A percentile compares a stretch with the other conserved stretches of the same genome.
Evolutionary conservation across 352 stramenopile species (phyloP).

Genomic region (Phytopythium aichiense): DNA sequence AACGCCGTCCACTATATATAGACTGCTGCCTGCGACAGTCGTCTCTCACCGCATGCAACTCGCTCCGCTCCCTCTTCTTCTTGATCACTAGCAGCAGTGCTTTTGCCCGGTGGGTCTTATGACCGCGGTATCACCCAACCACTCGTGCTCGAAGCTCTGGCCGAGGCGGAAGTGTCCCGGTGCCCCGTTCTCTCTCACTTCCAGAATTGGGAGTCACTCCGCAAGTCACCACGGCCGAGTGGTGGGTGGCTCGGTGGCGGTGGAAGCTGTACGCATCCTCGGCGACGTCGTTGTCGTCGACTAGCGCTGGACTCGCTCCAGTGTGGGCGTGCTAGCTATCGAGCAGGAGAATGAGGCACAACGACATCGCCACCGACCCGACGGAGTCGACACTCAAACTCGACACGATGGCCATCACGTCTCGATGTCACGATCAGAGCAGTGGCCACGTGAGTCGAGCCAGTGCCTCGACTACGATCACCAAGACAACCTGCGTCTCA

Average conservation of each 20-base stretch:
- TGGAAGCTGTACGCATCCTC: not conserved
- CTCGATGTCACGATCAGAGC: not conserved
- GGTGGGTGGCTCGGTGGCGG: not conserved
- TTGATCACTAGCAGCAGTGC: not conserved
- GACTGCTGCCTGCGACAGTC: not conserved
- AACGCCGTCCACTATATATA: not conserved
- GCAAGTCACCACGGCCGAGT: not conserved
- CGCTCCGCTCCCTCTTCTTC: not conserved
- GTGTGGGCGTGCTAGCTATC: not conserved
- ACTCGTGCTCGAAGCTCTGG: not conserved
- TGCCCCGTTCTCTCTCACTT: not conserved
- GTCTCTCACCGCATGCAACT: not conserved
- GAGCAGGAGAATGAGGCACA: not conserved
- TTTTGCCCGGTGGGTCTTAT: not conserved
- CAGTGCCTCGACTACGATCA: not conserved
- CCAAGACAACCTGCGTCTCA: not conserved
- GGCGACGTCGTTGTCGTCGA: not conserved
- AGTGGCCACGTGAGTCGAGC: not conserved
- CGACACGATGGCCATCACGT: not conserved
- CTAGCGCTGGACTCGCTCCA: not conserved
- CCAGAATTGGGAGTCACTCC: not conserved
- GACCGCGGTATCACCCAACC: constrained; percentile 2
- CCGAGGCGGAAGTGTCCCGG: not conserved
- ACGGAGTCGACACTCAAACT: not conserved
- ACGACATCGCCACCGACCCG: not conserved